Evolutionary conservation across 2,329 filamentous ascomycete genomes (phyloP), one percentile per base, ranked within the genome.

Genomic region (Talaromyces albobiverticillius): DNA sequence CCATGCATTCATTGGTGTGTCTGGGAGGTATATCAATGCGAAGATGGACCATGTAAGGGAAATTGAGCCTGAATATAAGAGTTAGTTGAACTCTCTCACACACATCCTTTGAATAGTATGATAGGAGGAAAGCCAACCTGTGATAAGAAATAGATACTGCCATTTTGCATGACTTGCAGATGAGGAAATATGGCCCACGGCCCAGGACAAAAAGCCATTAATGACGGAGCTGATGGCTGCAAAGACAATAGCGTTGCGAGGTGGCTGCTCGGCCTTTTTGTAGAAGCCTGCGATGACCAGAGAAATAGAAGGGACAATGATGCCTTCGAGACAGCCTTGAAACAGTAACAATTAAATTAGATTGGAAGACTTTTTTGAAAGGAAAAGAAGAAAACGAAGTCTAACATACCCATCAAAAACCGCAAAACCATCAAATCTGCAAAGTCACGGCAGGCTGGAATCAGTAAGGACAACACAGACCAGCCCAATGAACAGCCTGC

Each of bases 91-190:
- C 13, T 25, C 7, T 31, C 40, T 31, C 32, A 3, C 32, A 8
- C 10, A 31, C 14, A n/a, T 26, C 31, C 10, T 20, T n/a, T 47
- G 10, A 29, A 29, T 29, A 29, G 26, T 29, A 6, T 5, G 26
- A 29, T 29, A 6, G 26, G 10, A 16, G 13, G 38, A 29, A 23
- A 16, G 46, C 49, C 29, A 13, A 51, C 81, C 81, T 78, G 71
- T 61, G 25, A 82, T 72, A 54, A 81, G 76, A 62, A 81, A 84
- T 71, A 84, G 79, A 73, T 78, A 82, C 47, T 78, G 73, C 81
- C 81, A 84, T 7, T 77, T 78, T n/a, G 71, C 71, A 14, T 83
- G 46, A 3, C 58, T 43, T 2, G 59, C 61, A 18, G 64, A 55
- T 42, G 75, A 67, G n/a, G 72, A 60, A 48, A 82, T 73, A 51